phyloP scores from a whole-genome alignment of 2,329 filamentous ascomycete genomes.

The Harringtonia aguacate region DNA sequence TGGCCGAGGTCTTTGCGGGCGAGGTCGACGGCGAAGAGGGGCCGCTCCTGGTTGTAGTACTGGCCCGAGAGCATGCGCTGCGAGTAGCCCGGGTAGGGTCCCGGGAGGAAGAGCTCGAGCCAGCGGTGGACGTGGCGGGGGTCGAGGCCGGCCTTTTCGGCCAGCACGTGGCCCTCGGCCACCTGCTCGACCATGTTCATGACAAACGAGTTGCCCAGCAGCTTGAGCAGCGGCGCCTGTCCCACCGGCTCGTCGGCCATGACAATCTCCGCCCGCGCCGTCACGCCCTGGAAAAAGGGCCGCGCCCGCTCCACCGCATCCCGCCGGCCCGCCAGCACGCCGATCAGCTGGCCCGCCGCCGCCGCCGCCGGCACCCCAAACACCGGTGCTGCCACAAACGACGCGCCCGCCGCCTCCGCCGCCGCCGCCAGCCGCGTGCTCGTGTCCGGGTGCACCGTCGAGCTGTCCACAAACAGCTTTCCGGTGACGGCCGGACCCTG shows the following conservation, averaged over 20 bases:
- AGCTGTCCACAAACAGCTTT: slow-evolving; percentile 81
- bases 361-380: slow-evolving; percentile 65
- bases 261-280: slow-evolving; percentile 57
- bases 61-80: slow-evolving; percentile 64
- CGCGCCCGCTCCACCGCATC: slow-evolving; percentile 51
- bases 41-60: slow-evolving; percentile 65
- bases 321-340: slow-evolving; percentile 58
- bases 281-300: slow-evolving; percentile 65
- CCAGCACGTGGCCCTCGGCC: slow-evolving; percentile 66
- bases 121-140: slow-evolving; percentile 59
- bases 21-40: slow-evolving; percentile 74
- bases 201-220: slow-evolving; percentile 81
- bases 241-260: slow-evolving; percentile 58
- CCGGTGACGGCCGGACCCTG: slow-evolving; percentile 45
- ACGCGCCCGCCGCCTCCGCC: slow-evolving; percentile 48
- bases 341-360: slow-evolving; percentile 59
- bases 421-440: slow-evolving; percentile 54
- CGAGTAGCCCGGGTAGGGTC: slow-evolving; percentile 64
- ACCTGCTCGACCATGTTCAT: slow-evolving; percentile 73
- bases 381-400: slow-evolving; percentile 62
- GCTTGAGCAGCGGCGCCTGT: slow-evolving; percentile 61
- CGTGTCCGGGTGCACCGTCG: slow-evolving; percentile 77
- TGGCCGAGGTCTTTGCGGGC: slow-evolving; percentile 76
- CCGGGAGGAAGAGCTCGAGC: slow-evolving; percentile 63
- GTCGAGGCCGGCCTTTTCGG: slow-evolving; percentile 72